Base-by-base conservation (phyloP, 495 filamentous ascomycete genomes). In the Aspergillus diversus region DNA sequence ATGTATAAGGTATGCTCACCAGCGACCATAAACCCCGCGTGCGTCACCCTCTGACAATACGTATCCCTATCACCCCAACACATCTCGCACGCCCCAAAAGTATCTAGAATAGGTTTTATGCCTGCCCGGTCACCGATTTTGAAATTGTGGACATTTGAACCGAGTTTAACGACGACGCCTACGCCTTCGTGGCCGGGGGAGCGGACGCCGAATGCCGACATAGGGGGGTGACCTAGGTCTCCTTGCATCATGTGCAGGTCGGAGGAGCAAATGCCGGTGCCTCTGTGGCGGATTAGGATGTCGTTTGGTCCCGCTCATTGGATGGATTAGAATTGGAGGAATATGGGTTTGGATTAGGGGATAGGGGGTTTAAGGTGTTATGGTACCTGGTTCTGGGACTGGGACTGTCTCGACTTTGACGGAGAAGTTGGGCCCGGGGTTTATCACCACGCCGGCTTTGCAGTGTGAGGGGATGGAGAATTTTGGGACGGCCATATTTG, bases 101-200 rank as follows among this genome's bases (percentile, higher is more conserved):
- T 77, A 69, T 82, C 75, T 52, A 73, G 71, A 11, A 84, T 69
- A 27, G 82, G 86, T 63, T 85, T 87, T 57, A 84, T 75, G 12
- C 86, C 86, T 5, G 78, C 86, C 16, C 85, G 74, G 66, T 87
- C 84, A 31, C 87, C 87, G 12, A 82, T 60, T 50, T 83, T 80
- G 61, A 86, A 79, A 37, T 71, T 77, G 79, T n/a, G 80, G n/a
- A n/a, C n/a, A n/a, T n/a, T 76, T 27, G 64, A 57, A 8, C 83
- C 83, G 5, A 81, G 60, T 43, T 83, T 77, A 9, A 84, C 83
- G 7, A 86, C 78, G 0, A 84, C 75, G 13, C 83, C 83, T 6
- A 80, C 81, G 37, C 83, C 83, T 69, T 86, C 83, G n/a, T 86
- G 83, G 13, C 83, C 83, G 0, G 83, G 72, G 39, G 76, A 83